Evolutionary conservation across 2,329 filamentous ascomycete species (phyloP).

Genomic region (Pseudocercospora cruenta): DNA sequence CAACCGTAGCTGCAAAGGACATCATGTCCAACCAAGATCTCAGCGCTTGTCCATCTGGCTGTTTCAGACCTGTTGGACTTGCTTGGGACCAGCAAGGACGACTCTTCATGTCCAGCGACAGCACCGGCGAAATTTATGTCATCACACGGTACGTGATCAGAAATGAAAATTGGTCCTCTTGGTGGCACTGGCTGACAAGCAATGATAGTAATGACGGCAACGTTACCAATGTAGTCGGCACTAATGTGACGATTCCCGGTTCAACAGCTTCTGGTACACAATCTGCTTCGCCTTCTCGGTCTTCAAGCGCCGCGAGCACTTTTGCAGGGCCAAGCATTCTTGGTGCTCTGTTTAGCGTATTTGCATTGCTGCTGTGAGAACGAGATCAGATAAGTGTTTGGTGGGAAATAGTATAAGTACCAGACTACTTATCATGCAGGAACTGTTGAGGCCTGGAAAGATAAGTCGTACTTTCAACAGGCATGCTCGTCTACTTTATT

Average conservation of each 20-base stretch:
- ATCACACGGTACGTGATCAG: conserved; percentile 27
- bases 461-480: too few species aligned
- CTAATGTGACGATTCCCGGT: not conserved
- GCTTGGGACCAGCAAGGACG: conserved; percentile 55
- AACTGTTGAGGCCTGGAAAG: not conserved
- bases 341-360: not conserved
- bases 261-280: not conserved
- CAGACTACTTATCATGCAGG: not conserved
- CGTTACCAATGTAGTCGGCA: not conserved
- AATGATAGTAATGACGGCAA: not conserved
- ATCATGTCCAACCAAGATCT: conserved; percentile 61
- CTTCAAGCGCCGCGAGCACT: not conserved
- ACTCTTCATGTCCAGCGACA: conserved; percentile 66
- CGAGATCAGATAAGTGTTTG: not conserved
- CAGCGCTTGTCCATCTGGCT: conserved; percentile 57
- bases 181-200: not conserved
- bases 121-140: conserved; percentile 68
- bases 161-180: not conserved
- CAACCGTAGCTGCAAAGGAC: conserved; percentile 47
- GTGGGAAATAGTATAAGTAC: not conserved
- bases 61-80: conserved; percentile 67
- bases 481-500: not conserved
- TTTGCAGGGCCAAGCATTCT: not conserved
- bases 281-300: not conserved
- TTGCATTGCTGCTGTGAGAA: not conserved